Conservation (phyloP, 176 grass and related monocot genomes). For the Oryza meridionalis region DNA sequence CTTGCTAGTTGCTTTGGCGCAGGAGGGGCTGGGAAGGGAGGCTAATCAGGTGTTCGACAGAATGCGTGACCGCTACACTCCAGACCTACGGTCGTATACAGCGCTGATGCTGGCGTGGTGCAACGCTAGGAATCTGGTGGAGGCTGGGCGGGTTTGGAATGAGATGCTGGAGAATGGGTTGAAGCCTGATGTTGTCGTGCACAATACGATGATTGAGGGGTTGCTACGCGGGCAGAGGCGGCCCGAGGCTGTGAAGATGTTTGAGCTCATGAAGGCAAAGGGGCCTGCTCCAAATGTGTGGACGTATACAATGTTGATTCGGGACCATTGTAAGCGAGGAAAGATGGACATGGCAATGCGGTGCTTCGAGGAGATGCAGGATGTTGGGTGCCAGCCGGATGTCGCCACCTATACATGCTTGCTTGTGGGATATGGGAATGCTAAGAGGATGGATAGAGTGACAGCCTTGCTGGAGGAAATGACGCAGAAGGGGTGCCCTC, state of each 20-base stretch:
- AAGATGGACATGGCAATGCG: slow-evolving; percentile 82
- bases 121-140: slow-evolving; percentile 74
- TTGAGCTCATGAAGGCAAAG: slow-evolving; percentile 92
- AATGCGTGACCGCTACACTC: slow-evolving; percentile 58
- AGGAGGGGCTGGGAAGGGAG: slow-evolving; percentile 72
- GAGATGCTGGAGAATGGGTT: slow-evolving; percentile 81
- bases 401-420: slow-evolving; percentile 75
- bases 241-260: slow-evolving; percentile 79
- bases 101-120: slow-evolving; percentile 72
- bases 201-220: slow-evolving; percentile 93
- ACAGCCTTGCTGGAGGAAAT: slow-evolving; percentile 65
- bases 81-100: slow-evolving; percentile 71
- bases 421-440: slow-evolving; percentile 89
- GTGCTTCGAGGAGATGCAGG: slow-evolving; percentile 72
- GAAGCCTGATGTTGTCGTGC: slow-evolving; percentile 63
- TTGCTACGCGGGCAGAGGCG: slow-evolving; percentile 73
- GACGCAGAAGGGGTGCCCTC: slow-evolving; percentile 59
- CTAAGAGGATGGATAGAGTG: slow-evolving; percentile 76
- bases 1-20: slow-evolving; percentile 63
- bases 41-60: slow-evolving; percentile 66
- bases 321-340: slow-evolving; percentile 68
- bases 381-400: slow-evolving; percentile 50
- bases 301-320: slow-evolving; percentile 83
- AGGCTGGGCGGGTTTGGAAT: slow-evolving; percentile 80
- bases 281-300: slow-evolving; percentile 72